These are phyloP conservation scores for Fonsecaea erecta DNA, from an alignment of 2,329 filamentous ascomycete genomes.

Conservation along the genomic window DNA sequence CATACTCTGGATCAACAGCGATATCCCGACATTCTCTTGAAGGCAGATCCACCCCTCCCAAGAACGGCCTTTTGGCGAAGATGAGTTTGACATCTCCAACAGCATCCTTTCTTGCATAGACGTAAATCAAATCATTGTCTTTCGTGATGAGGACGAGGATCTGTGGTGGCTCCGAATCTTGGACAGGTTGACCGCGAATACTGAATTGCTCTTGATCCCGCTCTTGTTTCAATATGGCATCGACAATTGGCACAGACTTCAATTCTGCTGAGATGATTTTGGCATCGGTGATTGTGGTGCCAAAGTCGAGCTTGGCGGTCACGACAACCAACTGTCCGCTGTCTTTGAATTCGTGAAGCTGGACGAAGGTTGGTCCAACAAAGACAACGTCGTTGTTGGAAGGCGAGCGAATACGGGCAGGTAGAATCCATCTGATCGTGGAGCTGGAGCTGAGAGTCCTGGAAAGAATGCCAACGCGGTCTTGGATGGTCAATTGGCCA, in stretches of 20 bases:
- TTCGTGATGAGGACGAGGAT: conserved; percentile 77
- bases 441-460: conserved; percentile 79
- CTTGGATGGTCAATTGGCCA: not conserved
- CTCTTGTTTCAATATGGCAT: conserved; percentile 38
- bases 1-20: conserved; percentile 76
- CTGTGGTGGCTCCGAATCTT: conserved; percentile 70
- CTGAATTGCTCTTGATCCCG: conserved; percentile 34
- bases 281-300: conserved; percentile 76
- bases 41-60: conserved; percentile 59
- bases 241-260: conserved; percentile 41
- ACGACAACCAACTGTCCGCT: conserved; percentile 73
- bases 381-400: conserved; percentile 82
- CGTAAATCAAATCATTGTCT: conserved; percentile 73
- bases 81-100: conserved; percentile 63
- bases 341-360: conserved; percentile 73
- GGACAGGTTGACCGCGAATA: conserved; percentile 28
- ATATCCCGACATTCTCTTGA: conserved; percentile 68
- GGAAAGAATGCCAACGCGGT: conserved; percentile 70
- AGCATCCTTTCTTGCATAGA: conserved; percentile 63
- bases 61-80: conserved; percentile 63
- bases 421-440: conserved; percentile 74
- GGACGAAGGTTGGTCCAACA: conserved; percentile 79
- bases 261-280: conserved; percentile 69
- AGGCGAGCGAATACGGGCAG: conserved; percentile 73
- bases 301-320: conserved; percentile 78